These are phyloP conservation scores for Hansenula sp. DNA, from an alignment of 1,139 yeast species.

Conservation along the genomic window DNA sequence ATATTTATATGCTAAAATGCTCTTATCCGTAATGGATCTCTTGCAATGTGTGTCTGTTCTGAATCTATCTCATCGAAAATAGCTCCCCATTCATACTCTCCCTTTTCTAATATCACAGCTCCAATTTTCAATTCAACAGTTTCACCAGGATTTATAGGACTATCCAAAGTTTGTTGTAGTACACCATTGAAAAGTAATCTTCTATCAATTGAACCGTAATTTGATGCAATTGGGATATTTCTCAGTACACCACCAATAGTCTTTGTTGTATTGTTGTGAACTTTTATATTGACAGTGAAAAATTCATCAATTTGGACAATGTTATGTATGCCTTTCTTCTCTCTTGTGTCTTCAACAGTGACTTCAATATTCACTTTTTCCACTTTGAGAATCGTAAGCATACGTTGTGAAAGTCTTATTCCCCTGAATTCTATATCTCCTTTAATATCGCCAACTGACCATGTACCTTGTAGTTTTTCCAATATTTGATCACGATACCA, in stretches of 20 bases:
- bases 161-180: slow-evolving; percentile 47
- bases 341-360: slow-evolving; percentile 22
- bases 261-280: slow-evolving; percentile 39
- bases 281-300: slow-evolving; percentile 42
- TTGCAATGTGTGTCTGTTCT: slow-evolving; percentile 27
- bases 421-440: slow-evolving; percentile 68
- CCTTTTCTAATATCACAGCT: slow-evolving; percentile 59
- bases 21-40: slow-evolving; percentile 29
- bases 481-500: slow-evolving; percentile 77
- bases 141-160: slow-evolving; percentile 39
- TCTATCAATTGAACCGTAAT: slow-evolving; percentile 39
- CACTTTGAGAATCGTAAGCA: slow-evolving; percentile 46
- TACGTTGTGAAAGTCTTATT: slow-evolving; percentile 50
- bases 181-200: slow-evolving; percentile 59
- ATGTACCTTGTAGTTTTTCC: slow-evolving; percentile 53
- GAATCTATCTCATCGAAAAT: slow-evolving; percentile 47
- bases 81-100: slow-evolving; percentile 78
- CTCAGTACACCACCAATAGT: slow-evolving; percentile 56
- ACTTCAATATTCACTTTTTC: slow-evolving; percentile 42
- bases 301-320: slow-evolving; percentile 40
- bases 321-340: slow-evolving; percentile 16
- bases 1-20: background rate
- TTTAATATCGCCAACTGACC: slow-evolving; percentile 44
- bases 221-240: slow-evolving; percentile 50
- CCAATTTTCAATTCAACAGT: slow-evolving; percentile 41